Conservation (phyloP, 2,329 filamentous ascomycete genomes). For the Xylaria hypoxylon region DNA sequence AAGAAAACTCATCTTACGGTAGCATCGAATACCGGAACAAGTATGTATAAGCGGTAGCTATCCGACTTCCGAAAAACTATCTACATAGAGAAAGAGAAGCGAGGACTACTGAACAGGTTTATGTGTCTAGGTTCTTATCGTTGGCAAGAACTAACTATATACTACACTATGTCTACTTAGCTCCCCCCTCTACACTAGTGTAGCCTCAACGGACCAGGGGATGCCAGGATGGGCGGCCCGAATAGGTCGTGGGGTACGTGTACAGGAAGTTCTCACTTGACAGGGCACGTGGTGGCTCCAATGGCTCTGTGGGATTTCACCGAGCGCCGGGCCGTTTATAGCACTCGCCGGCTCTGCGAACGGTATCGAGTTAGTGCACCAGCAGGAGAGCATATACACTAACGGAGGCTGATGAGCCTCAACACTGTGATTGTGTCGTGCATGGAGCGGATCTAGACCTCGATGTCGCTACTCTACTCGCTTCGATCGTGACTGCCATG, state of each 20-base stretch:
- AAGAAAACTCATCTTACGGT: constrained; percentile 2
- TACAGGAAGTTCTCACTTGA: constrained; percentile 16
- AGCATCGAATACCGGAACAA: background rate
- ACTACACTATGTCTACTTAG: constrained; percentile 9
- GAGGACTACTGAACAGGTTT: constrained; percentile 2
- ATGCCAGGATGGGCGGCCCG: constrained; percentile 35
- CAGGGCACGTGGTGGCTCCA: constrained; percentile 32
- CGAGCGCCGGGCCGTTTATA: constrained; percentile 39
- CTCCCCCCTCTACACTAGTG: constrained; percentile 19
- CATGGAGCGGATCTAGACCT: constrained; percentile 26
- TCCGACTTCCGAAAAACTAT: background rate
- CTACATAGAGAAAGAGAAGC: constrained; percentile 3
- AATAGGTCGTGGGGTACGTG: constrained; percentile 23
- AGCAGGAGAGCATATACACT: background rate
- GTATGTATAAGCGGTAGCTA: background rate
- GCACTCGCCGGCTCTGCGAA: constrained; percentile 13
- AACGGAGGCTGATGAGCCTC: constrained; percentile 21
- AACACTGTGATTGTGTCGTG: constrained; percentile 8
- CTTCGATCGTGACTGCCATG: background rate
- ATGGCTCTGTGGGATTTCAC: constrained; percentile 34
- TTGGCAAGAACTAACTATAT: constrained; percentile 9
- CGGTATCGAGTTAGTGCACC: constrained; percentile 3
- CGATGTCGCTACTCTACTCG: constrained; percentile 9
- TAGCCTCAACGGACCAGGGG: constrained; percentile 26
- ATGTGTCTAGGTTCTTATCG: constrained; percentile 28